Evolutionary conservation across 495 filamentous ascomycete genomes (phyloP), one percentile per base, ranked within the genome.

Genomic region (Lasiosphaeris hirsuta): DNA sequence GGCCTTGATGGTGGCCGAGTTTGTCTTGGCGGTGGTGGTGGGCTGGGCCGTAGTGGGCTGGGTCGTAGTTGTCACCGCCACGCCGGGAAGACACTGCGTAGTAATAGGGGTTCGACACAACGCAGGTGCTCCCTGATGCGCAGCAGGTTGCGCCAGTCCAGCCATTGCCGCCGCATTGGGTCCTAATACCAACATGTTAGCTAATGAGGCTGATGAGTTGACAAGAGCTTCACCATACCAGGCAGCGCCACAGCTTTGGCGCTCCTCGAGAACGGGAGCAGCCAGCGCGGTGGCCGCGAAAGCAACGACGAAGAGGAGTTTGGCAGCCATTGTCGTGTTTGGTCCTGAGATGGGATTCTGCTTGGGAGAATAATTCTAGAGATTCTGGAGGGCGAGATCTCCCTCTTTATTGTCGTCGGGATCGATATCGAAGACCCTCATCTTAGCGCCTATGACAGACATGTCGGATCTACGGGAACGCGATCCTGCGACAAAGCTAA

Each of bases 121-220:
- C 63, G 65, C 81, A 84, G 47, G 66, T 65, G 43, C 70, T 77
- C 51, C 74, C 71, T 2, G 74, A 60, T 0, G 53, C 62, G 53
- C 81, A 84, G 56, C 69, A 77, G 4, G 78, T 83, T 5, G 77
- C 51, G 8, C 79, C 81, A 43, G 65, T 58, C 66, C 69, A 83
- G 35, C 69, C 66, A 34, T 15, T 72, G 15, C 81, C 81, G 53
- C 81, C 80, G 52, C 81, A 84, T 56, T 84, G 81, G 5, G 59
- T 63, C 66, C 74, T 77, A 41, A 0, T 63, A 64, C 74, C 76
- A 41, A 0, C 30, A 18, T 36, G 23, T 19, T n/a, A 8, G 19
- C 19, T 43, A 23, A 10, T 11, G 3, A 6, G 50, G 13, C 18
- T 14, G 44, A 11, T 39, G 33, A 59, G 39, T 61, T 37, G 57